phyloP scores from a whole-genome alignment of 2,329 filamentous ascomycete genomes.

The Phialophora tarda region DNA sequence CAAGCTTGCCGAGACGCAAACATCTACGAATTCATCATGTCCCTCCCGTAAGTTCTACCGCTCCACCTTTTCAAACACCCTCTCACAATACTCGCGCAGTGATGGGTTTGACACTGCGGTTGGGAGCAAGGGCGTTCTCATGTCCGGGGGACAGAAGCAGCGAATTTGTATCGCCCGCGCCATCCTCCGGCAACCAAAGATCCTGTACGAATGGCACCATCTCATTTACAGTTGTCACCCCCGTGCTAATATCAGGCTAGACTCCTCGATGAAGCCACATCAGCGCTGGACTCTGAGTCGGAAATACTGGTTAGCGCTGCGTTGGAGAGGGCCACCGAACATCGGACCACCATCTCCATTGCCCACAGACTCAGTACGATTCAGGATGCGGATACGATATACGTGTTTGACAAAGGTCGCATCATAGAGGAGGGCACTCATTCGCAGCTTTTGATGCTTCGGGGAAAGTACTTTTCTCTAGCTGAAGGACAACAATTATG shows the following conservation, averaged over 20 bases:
- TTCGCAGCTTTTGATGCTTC: neutral
- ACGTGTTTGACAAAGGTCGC: neutral
- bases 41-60: neutral
- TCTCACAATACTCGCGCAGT: neutral
- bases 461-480: neutral
- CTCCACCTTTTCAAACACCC: neutral
- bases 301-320: neutral
- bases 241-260: neutral
- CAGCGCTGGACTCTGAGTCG: conserved; percentile 4
- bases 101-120: neutral
- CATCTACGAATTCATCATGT: neutral
- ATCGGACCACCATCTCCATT: neutral
- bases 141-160: conserved; percentile 5
- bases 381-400: neutral
- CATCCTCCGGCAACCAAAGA: neutral
- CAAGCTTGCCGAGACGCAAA: neutral
- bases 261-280: conserved; percentile 2
- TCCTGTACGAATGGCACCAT: neutral
- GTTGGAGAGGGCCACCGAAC: neutral
- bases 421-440: neutral
- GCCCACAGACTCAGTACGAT: neutral
- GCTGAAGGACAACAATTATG: too few species aligned
- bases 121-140: neutral
- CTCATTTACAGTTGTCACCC: neutral
- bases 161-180: neutral